A percentile compares a stretch with the other conserved stretches of the same genome.
phyloP scores from a whole-genome alignment of 768 basidiomycete species.

The Gymnopilus dilepis region DNA sequence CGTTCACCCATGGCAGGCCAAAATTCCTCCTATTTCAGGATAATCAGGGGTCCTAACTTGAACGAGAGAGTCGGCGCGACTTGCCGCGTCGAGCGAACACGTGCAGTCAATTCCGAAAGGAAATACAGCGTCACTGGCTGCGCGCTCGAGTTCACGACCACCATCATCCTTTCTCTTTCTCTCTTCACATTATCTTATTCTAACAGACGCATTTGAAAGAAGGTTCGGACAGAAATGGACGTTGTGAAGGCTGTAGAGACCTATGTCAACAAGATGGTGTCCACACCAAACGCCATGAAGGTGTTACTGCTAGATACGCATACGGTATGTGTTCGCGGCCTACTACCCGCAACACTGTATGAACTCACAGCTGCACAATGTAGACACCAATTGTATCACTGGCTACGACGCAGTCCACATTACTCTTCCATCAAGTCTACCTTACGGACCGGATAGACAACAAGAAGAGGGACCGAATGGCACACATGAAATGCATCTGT shows the following conservation, averaged over 20 bases:
- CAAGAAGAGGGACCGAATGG: slow-evolving; percentile 86
- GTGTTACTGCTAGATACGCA: slow-evolving; percentile 93
- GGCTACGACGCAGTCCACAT: slow-evolving; percentile 90
- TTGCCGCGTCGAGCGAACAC: too few species aligned
- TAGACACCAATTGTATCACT: slow-evolving; percentile 96
- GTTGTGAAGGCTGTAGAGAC: slow-evolving; percentile 94
- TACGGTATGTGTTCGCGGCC: slow-evolving; percentile 63
- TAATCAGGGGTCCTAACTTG: too few species aligned
- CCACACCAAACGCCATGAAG: slow-evolving; percentile 89
- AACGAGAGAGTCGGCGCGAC: too few species aligned
- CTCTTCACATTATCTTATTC: background rate
- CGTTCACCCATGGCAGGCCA: background rate
- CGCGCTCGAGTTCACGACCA: background rate
- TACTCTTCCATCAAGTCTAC: slow-evolving; percentile 96
- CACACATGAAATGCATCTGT: slow-evolving; percentile 97
- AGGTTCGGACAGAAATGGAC: slow-evolving; percentile 66
- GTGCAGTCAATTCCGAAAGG: too few species aligned
- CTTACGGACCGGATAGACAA: slow-evolving; percentile 98
- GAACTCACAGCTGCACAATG: background rate
- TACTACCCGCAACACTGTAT: background rate
- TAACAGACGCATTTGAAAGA: background rate
- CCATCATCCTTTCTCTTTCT: background rate
- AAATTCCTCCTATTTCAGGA: background rate
- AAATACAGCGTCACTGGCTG: background rate
- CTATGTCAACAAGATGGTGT: slow-evolving; percentile 89